Conservation (phyloP, 345 rosid genomes). For the Heritiera fomes region DNA sequence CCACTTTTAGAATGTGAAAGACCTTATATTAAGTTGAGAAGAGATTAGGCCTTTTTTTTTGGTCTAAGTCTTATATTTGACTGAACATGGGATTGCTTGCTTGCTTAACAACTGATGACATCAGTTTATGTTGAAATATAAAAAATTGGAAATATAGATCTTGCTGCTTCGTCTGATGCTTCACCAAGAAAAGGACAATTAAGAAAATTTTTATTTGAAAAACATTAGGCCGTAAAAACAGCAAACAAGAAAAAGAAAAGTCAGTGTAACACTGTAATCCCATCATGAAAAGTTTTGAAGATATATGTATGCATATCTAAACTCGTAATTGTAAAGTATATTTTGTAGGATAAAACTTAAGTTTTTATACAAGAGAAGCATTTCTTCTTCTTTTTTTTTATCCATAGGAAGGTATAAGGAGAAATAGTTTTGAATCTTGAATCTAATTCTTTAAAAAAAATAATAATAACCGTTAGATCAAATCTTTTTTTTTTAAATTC, state of each 20-base stretch:
- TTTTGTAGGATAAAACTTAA: no score
- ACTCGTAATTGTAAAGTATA: no score
- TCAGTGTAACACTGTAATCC: background rate
- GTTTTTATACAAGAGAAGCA: no score
- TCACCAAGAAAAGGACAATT: slow-evolving; percentile 9
- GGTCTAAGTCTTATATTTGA: slow-evolving; percentile 11
- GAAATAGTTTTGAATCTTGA: no score
- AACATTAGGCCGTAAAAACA: background rate
- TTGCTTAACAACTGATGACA: background rate
- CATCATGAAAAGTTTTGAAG: no score
- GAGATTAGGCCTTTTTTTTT: background rate
- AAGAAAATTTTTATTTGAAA: slow-evolving; percentile 3
- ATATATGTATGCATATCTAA: no score
- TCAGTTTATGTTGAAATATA: no score
- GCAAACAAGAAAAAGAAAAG: background rate
- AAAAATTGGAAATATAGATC: background rate
- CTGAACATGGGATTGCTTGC: background rate
- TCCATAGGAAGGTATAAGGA: no score
- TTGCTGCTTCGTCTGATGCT: slow-evolving; percentile 1
- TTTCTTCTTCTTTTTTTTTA: no score
- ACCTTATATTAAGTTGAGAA: background rate
- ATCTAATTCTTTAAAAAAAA: no score
- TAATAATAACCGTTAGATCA: no score
- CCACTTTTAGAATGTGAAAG: background rate
- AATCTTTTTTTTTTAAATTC: no score